phyloP scores from a whole-genome alignment of 352 stramenopile genomes.

The Thalassiosira hispida region DNA sequence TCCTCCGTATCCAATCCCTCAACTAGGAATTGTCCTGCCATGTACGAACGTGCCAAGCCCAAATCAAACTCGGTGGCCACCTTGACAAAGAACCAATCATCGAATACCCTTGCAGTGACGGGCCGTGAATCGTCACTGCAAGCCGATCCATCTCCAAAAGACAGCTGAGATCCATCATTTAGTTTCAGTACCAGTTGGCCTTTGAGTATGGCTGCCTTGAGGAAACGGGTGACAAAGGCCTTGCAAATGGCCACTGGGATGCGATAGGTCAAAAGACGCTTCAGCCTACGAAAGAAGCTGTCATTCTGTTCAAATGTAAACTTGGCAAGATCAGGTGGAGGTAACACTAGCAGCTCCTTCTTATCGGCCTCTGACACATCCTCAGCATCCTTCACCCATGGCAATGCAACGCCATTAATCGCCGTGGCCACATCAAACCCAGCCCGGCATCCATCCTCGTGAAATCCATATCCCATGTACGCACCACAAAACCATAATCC shows the following conservation, averaged over 20 bases:
- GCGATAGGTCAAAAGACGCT: slow-evolving; percentile 60
- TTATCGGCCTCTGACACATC: not conserved
- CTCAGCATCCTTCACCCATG: slow-evolving; percentile 58
- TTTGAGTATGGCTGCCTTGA: slow-evolving; percentile 60
- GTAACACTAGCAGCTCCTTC: slow-evolving; percentile 40
- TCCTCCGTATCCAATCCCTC: slow-evolving; percentile 49
- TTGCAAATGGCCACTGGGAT: slow-evolving; percentile 70
- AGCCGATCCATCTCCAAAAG: slow-evolving; percentile 66
- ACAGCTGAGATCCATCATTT: slow-evolving; percentile 69
- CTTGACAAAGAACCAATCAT: slow-evolving; percentile 89
- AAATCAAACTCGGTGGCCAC: slow-evolving; percentile 87
- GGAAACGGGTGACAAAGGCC: slow-evolving; percentile 64
- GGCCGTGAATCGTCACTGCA: slow-evolving; percentile 60
- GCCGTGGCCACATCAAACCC: slow-evolving; percentile 82
- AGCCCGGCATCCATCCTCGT: slow-evolving; percentile 87
- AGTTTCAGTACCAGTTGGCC: slow-evolving; percentile 64
- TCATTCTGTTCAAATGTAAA: slow-evolving; percentile 47
- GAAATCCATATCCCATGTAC: slow-evolving; percentile 90
- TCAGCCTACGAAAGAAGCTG: slow-evolving; percentile 36
- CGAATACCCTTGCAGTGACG: slow-evolving; percentile 81
- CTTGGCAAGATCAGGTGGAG: slow-evolving; percentile 61
- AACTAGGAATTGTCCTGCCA: slow-evolving; percentile 77
- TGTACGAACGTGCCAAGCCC: slow-evolving; percentile 81
- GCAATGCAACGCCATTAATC: slow-evolving; percentile 77
- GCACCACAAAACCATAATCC: slow-evolving; percentile 90